Evolutionary conservation across 352 stramenopile genomes (phyloP).

Genomic region (Phytophthora pluvialis): DNA sequence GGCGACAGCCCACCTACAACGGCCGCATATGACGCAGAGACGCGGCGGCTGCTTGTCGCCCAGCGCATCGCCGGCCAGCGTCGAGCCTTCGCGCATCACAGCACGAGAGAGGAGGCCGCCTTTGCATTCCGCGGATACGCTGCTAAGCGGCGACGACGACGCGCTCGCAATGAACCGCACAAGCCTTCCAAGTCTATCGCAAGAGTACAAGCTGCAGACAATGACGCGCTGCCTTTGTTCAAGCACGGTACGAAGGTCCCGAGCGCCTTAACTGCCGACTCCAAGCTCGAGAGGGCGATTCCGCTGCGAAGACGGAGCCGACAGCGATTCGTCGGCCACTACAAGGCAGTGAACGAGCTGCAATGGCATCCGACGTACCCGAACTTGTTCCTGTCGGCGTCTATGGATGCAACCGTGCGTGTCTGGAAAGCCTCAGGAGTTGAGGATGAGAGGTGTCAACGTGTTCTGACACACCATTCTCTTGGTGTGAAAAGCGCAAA

Average conservation of each 20-base stretch:
- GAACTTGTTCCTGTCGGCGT: conserved; percentile 59
- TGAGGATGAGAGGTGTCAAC: conserved; percentile 3
- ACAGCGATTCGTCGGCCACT: conserved; percentile 37
- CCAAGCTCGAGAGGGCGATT: not conserved
- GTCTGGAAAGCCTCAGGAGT: conserved; percentile 43
- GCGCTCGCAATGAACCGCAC: not conserved
- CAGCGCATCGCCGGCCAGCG: conserved; percentile 4
- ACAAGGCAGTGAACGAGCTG: conserved; percentile 41
- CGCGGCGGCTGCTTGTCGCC: not conserved
- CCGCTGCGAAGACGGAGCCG: conserved; percentile 14
- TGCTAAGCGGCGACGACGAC: conserved; percentile 23
- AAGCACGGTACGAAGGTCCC: not conserved
- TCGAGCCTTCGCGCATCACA: conserved; percentile 4
- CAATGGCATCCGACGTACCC: conserved; percentile 50
- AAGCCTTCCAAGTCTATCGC: not conserved
- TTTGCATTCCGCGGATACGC: conserved; percentile 47
- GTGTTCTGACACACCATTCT: conserved; percentile 35
- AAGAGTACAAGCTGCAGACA: not conserved
- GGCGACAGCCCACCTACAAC: not conserved
- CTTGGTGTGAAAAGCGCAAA: conserved; percentile 59
- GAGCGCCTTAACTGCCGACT: not conserved
- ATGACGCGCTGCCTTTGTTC: conserved; percentile 6
- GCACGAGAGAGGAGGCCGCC: conserved; percentile 24
- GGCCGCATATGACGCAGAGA: not conserved
- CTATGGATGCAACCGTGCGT: conserved; percentile 60